phyloP scores from a whole-genome alignment of 805 yeast species.

The Nakazawaea wickerhamii region DNA sequence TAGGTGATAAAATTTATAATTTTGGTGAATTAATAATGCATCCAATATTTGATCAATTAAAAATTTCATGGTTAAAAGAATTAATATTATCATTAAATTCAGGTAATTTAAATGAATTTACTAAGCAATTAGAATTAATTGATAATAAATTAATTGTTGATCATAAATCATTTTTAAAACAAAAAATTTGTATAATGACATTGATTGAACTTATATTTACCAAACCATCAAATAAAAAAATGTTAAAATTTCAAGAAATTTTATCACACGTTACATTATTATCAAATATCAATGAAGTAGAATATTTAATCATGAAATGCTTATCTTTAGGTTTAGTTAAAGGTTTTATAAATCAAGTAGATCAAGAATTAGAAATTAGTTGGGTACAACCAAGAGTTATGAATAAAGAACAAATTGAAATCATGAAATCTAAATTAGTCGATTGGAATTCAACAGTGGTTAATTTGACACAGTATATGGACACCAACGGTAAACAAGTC shows the following conservation, averaged over 20 bases:
- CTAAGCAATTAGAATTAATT: conserved; percentile 14
- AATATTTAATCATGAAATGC: conserved; percentile 87
- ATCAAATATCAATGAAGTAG: conserved; percentile 65
- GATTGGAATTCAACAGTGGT: conserved; percentile 78
- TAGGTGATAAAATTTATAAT: conserved; percentile 90
- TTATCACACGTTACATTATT: conserved; percentile 61
- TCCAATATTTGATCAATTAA: conserved; percentile 57
- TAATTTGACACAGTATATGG: conserved; percentile 56
- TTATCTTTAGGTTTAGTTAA: conserved; percentile 75
- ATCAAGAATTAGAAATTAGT: conserved; percentile 67
- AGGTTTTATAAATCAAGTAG: conserved; percentile 90
- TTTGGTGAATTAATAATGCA: conserved; percentile 93
- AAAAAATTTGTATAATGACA: conserved; percentile 89
- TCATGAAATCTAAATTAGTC: conserved; percentile 66
- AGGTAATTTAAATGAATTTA: conserved; percentile 68
- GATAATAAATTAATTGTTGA: conserved; percentile 49
- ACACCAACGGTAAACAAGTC: conserved; percentile 53
- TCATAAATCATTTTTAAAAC: conserved; percentile 66
- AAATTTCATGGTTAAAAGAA: conserved; percentile 63
- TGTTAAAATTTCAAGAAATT: conserved; percentile 67
- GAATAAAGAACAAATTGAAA: conserved; percentile 71
- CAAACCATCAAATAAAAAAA: conserved; percentile 69
- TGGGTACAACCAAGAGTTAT: conserved; percentile 98
- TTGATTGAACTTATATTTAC: conserved; percentile 80
- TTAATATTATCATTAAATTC: conserved; percentile 66